Base-by-base conservation (phyloP, 768 basidiomycete genomes). In the Fomitopsis pulvina region DNA sequence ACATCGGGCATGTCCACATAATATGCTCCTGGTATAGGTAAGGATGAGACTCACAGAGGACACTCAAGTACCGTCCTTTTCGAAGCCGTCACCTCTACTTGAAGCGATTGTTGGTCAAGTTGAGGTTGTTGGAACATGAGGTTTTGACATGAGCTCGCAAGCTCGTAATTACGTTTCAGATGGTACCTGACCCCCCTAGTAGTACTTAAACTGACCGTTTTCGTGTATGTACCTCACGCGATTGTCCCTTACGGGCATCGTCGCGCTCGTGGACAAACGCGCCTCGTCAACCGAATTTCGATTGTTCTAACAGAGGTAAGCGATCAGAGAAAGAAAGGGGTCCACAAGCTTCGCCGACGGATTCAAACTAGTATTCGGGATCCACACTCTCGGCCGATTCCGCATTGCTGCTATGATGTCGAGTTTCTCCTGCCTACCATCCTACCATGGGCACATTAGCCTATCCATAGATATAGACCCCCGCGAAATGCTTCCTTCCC, bases 321-420 rank as follows among this genome's bases (percentile, higher is more conserved):
- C n/a, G n/a, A n/a, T n/a, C n/a, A n/a, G n/a, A n/a, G n/a, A n/a
- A n/a, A n/a, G n/a, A n/a, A n/a, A n/a, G n/a, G n/a, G n/a, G n/a
- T n/a, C n/a, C n/a, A n/a, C n/a, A n/a, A n/a, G n/a, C n/a, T n/a
- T n/a, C n/a, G n/a, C n/a, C n/a, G n/a, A n/a, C n/a, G n/a, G n/a
- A n/a, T n/a, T n/a, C n/a, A 18, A 2, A 30, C 8, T 44, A 81
- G 75, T 73, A 73, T 59, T 78, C 74, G 74, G 75, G 78, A 14
- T 47, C 52, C 5, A 45, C 47, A 6, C 59, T 73, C 18, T 53
- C 70, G 22, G 52, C 69, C 22, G 53, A 64, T n/a, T 68, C 73
- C 43, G 72, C 71, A 9, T 37, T 29, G 0, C 60, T 69, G 67
- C 38, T 79, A 79, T 57, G 72, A 69, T 41, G 68, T 78, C 40